A percentile compares a stretch with the other conserved stretches of the same genome.
Evolutionary conservation across 1,284 basidiomycete genomes (phyloP).

Genomic region (Testicularia cyperi): DNA sequence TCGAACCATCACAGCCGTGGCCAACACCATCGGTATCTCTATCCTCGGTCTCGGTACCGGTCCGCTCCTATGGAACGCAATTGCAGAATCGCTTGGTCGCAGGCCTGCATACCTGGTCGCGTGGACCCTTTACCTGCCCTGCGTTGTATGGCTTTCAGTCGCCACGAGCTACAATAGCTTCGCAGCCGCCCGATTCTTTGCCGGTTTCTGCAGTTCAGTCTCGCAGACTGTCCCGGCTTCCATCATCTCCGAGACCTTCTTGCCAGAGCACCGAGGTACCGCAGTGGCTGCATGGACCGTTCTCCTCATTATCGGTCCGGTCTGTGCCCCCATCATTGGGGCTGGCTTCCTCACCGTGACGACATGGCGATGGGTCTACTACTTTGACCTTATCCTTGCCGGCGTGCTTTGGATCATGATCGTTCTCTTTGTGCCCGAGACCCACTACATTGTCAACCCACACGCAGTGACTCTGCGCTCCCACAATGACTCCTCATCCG

Average conservation of each 20-base stretch:
- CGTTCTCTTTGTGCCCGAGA: conserved; percentile 59
- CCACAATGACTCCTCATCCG: neutral
- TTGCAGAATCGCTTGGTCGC: conserved; percentile 51
- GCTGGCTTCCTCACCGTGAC: conserved; percentile 48
- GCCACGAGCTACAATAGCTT: conserved; percentile 40
- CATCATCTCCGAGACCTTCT: conserved; percentile 36
- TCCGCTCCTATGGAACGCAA: conserved; percentile 52
- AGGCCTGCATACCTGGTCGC: conserved; percentile 59
- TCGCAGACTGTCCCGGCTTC: conserved; percentile 39
- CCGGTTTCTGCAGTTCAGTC: conserved; percentile 25
- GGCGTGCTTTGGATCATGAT: conserved; percentile 50
- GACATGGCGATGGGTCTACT: conserved; percentile 56
- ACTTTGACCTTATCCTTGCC: conserved; percentile 55
- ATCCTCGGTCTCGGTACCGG: conserved; percentile 61
- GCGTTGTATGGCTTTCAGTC: conserved; percentile 56
- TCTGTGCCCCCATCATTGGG: conserved; percentile 58
- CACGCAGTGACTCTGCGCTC: neutral
- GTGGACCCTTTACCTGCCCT: conserved; percentile 58
- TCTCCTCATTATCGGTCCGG: conserved; percentile 48
- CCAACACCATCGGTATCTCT: conserved; percentile 60
- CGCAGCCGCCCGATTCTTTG: conserved; percentile 38
- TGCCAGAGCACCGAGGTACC: conserved; percentile 55
- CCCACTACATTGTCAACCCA: conserved; percentile 49
- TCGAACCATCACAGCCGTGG: conserved; percentile 45
- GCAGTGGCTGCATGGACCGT: conserved; percentile 57